Conservation (phyloP, 2,329 filamentous ascomycete genomes). For the Colletotrichum sublineola region DNA sequence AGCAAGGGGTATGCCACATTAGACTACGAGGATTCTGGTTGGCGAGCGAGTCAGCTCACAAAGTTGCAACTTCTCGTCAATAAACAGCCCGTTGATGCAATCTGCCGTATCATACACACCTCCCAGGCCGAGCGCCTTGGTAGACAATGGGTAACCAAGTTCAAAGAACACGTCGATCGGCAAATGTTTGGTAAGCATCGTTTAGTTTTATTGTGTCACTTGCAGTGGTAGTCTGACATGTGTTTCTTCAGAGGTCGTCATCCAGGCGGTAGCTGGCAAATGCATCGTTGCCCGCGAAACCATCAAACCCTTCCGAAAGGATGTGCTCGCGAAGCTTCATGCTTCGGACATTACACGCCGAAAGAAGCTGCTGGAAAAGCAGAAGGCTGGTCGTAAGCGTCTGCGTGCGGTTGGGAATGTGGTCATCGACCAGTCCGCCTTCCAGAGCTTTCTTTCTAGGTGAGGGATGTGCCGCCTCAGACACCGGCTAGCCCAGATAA, state of each 20-base stretch:
- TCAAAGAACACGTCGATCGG: constrained; percentile 95
- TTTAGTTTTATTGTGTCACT: too few species aligned
- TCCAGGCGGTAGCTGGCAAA: constrained; percentile 88
- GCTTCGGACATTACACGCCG: constrained; percentile 87
- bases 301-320: constrained; percentile 96
- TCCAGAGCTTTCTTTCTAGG: constrained; percentile 93
- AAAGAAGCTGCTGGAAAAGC: constrained; percentile 91
- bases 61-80: constrained; percentile 96
- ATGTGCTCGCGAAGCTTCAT: constrained; percentile 93
- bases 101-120: constrained; percentile 88
- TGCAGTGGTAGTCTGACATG: background rate
- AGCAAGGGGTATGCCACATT: constrained; percentile 92
- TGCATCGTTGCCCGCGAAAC: constrained; percentile 92
- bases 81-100: constrained; percentile 91
- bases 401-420: constrained; percentile 89
- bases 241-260: constrained; percentile 77
- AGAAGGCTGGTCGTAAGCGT: constrained; percentile 94
- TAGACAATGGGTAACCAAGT: constrained; percentile 90
- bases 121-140: constrained; percentile 87
- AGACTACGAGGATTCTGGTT: constrained; percentile 96
- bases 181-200: constrained; percentile 81
- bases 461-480: constrained; percentile 50
- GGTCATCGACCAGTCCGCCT: constrained; percentile 94
- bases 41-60: constrained; percentile 81
- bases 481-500: too few species aligned